phyloP scores from a whole-genome alignment of 2,329 filamentous ascomycete genomes.

The Fonsecaea nubica region DNA sequence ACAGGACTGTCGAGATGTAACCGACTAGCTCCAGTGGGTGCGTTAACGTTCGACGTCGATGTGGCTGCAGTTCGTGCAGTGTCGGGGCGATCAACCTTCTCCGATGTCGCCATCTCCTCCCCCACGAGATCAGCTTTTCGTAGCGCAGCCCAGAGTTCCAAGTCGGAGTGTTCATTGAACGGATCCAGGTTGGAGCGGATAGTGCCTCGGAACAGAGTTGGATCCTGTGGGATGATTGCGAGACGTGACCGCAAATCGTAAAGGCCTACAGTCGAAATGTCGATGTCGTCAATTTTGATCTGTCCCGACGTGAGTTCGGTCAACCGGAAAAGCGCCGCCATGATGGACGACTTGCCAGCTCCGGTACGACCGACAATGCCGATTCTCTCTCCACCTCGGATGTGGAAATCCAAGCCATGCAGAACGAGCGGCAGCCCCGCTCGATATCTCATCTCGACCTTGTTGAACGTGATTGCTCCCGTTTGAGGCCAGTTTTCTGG shows the following conservation, averaged over 20 bases:
- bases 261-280: constrained; percentile 51
- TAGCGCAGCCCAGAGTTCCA: constrained; percentile 56
- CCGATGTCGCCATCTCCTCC: constrained; percentile 53
- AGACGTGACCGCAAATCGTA: constrained; percentile 52
- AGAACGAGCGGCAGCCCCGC: constrained; percentile 74
- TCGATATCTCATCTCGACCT: constrained; percentile 81
- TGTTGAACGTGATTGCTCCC: constrained; percentile 78
- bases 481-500: constrained; percentile 80
- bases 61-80: constrained; percentile 31
- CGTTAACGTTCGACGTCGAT: constrained; percentile 35
- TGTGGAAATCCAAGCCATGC: constrained; percentile 63
- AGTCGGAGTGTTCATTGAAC: constrained; percentile 53
- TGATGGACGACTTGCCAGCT: constrained; percentile 55
- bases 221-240: constrained; percentile 56
- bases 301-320: constrained; percentile 50
- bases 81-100: constrained; percentile 49
- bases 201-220: constrained; percentile 53
- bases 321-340: constrained; percentile 54
- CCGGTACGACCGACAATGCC: constrained; percentile 56
- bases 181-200: constrained; percentile 55
- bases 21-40: constrained; percentile 50
- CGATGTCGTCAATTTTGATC: constrained; percentile 53
- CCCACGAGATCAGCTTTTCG: constrained; percentile 55
- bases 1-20: constrained; percentile 85
- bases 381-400: constrained; percentile 55